phyloP scores from a whole-genome alignment of 2,329 filamentous ascomycete species.

The Aspergillus fumigatus region DNA sequence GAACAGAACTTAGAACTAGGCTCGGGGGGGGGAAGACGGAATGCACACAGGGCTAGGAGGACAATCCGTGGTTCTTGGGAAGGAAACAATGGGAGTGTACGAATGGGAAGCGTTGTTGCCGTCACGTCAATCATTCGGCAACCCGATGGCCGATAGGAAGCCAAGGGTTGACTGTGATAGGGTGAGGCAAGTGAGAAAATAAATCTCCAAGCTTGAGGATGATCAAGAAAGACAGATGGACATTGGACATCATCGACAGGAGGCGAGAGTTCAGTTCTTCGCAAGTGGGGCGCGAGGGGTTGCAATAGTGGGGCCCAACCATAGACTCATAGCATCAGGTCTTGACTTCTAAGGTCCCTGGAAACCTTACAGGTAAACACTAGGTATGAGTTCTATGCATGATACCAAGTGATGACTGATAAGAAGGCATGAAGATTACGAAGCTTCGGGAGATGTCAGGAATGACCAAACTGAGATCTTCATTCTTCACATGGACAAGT shows the following conservation, averaged over 20 bases:
- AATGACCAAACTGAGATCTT: neutral
- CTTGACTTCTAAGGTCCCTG: no score
- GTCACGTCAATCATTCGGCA: constrained; percentile 4
- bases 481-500: neutral
- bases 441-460: constrained; percentile 4
- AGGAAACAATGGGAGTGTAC: neutral
- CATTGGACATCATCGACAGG: constrained; percentile 2
- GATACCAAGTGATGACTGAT: neutral
- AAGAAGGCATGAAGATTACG: constrained; percentile 8
- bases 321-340: neutral
- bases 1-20: constrained; percentile 1
- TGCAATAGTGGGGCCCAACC: neutral
- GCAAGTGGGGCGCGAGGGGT: neutral
- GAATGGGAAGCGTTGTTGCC: constrained; percentile 1
- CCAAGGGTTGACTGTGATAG: neutral
- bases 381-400: no score
- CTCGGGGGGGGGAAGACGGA: neutral
- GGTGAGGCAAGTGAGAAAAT: constrained; percentile 4
- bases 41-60: neutral
- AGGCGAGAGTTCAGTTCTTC: neutral
- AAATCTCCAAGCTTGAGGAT: neutral
- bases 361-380: no score
- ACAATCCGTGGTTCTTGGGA: neutral
- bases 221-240: neutral
- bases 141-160: constrained; percentile 5